Evolutionary conservation across 805 yeast genomes (phyloP).

Genomic region (Schwanniomyces occidentalis): DNA sequence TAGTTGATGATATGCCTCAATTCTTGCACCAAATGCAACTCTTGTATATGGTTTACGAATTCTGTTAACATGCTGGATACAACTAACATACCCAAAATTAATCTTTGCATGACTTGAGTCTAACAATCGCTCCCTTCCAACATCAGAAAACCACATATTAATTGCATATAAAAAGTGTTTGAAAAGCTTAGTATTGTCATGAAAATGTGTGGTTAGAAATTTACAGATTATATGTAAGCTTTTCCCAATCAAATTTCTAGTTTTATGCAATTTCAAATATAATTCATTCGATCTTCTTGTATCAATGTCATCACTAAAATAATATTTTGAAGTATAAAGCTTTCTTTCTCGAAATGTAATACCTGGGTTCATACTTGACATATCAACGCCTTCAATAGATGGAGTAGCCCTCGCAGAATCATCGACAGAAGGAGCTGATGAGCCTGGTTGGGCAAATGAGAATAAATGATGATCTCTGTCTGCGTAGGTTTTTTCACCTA

Average conservation of each 20-base stretch:
- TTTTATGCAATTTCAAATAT: slow-evolving; percentile 53
- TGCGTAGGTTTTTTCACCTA: background rate
- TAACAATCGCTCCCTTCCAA: slow-evolving; percentile 69
- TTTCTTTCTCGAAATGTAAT: slow-evolving; percentile 60
- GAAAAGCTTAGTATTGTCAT: slow-evolving; percentile 64
- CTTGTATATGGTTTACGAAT: slow-evolving; percentile 73
- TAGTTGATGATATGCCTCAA: slow-evolving; percentile 72
- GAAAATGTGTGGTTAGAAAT: slow-evolving; percentile 48
- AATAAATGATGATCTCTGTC: slow-evolving; percentile 1
- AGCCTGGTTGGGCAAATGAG: slow-evolving; percentile 10
- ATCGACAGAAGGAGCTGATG: slow-evolving; percentile 21
- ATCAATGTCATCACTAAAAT: slow-evolving; percentile 56
- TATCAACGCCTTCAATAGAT: slow-evolving; percentile 40
- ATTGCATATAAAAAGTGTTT: slow-evolving; percentile 62
- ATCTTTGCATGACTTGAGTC: slow-evolving; percentile 57
- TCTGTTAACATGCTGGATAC: slow-evolving; percentile 63
- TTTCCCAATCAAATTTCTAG: slow-evolving; percentile 60
- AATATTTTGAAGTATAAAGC: slow-evolving; percentile 64
- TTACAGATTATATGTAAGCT: slow-evolving; percentile 58
- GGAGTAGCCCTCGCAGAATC: slow-evolving; percentile 48
- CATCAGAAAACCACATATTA: slow-evolving; percentile 78
- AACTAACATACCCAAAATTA: slow-evolving; percentile 55
- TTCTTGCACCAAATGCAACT: slow-evolving; percentile 70
- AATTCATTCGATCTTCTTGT: slow-evolving; percentile 35
- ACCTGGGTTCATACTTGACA: slow-evolving; percentile 53